Base-by-base conservation (phyloP, 169 alveolate species). In the Eimeria sp. region DNA sequence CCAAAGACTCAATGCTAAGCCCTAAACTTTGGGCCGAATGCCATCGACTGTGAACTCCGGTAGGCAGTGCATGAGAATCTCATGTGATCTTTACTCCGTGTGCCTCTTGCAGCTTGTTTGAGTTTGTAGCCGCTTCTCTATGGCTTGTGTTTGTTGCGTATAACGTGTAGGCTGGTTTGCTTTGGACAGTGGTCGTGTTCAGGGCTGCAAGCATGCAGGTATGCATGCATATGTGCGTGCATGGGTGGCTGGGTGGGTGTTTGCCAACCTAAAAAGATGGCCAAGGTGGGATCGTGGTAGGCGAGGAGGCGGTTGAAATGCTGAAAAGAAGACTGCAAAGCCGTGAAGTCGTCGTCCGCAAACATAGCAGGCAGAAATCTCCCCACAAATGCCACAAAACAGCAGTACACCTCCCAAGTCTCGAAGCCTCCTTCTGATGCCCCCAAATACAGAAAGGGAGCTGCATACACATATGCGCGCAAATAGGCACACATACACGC, bases 241-340 rank as follows among this genome's bases (percentile, higher is more conserved):
- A n/a, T n/a, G n/a, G n/a, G n/a, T 51, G 58, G 58, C 58, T 51
- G 58, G 18, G 11, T 51, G 58, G 18, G 86, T 40, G 27, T 0
- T 45, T 40, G 57, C 57, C 30, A 1, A 95, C 98, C 98, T 45
- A 97, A 95, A 63, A 95, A 88, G 76, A 73, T 96, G 63, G 97
- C 94, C 73, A 97, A 89, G 54, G 95, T 84, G 51, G 98, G 98
- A 90, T 97, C 98, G 89, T 97, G 98, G 72, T 97, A 97, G 63
- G 83, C 80, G 54, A 97, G 97, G 67, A 97, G 97, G 40, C 93
- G 88, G 89, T 97, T 96, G 95, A 97, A 97, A 57, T 96, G 95
- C 73, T 91, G 96, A 58, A 97, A 97, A 54, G 98, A 86, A 84
- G 97, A 96, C 87, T 97, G 98, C 51, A 97, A 92, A 83, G 93